These are phyloP conservation scores for Verticillium zaregamsianum DNA, from an alignment of 2,329 filamentous ascomycete species.

Conservation along the genomic window DNA sequence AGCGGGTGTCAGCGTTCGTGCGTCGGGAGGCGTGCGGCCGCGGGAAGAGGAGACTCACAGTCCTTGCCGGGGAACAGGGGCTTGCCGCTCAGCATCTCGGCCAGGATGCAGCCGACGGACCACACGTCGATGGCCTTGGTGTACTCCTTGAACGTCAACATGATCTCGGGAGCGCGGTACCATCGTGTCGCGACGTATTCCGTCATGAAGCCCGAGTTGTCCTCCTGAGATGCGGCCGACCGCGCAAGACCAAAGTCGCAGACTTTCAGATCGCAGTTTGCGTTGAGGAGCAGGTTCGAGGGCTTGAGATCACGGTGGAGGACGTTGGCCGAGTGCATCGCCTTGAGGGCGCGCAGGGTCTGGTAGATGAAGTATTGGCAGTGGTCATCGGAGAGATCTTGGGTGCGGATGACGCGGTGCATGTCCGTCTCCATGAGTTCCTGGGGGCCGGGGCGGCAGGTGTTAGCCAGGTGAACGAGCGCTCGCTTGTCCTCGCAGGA, in stretches of 20 bases:
- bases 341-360: slow-evolving; percentile 93
- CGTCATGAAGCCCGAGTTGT: slow-evolving; percentile 99
- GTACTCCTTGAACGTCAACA: slow-evolving; percentile 99
- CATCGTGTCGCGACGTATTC: slow-evolving; percentile 99
- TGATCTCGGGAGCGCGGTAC: slow-evolving; percentile 99
- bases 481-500: background rate
- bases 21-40: background rate
- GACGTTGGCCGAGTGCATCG: slow-evolving; percentile 98
- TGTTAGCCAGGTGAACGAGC: slow-evolving; percentile 11
- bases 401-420: slow-evolving; percentile 97
- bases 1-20: slow-evolving; percentile 7
- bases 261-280: slow-evolving; percentile 98
- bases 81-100: slow-evolving; percentile 98
- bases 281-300: slow-evolving; percentile 93
- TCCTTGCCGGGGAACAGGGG: slow-evolving; percentile 98
- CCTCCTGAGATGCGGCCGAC: slow-evolving; percentile 93
- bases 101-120: slow-evolving; percentile 97
- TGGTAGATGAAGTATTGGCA: slow-evolving; percentile 99
- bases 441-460: slow-evolving; percentile 36
- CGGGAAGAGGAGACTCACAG: slow-evolving; percentile 53
- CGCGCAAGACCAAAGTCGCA: slow-evolving; percentile 97
- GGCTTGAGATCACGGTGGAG: slow-evolving; percentile 97
- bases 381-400: slow-evolving; percentile 97
- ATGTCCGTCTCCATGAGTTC: slow-evolving; percentile 99
- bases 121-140: slow-evolving; percentile 99